Percentiles rank a stretch among this genome's conserved stretches.
phyloP scores from a whole-genome alignment of 176 grass and related monocot species.

The Pontederia paniculata region DNA sequence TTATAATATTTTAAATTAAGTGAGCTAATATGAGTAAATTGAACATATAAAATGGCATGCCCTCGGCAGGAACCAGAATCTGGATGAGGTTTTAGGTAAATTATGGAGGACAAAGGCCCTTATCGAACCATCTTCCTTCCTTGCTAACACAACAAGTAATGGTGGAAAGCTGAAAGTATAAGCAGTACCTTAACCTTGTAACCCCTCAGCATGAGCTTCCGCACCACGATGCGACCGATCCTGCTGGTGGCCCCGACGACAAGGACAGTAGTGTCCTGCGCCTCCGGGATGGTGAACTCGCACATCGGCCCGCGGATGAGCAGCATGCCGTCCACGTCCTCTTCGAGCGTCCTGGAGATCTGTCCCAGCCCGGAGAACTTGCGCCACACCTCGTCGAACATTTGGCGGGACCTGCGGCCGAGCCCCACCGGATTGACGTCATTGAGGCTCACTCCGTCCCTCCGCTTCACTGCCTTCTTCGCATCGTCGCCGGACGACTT shows the following conservation, averaged over 20 bases:
- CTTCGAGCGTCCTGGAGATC: constrained; percentile 66
- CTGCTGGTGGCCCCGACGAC: constrained; percentile 83
- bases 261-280: constrained; percentile 87
- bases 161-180: no score
- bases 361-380: constrained; percentile 95
- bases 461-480: background rate
- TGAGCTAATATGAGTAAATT: no score
- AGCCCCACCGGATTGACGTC: constrained; percentile 84
- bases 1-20: no score
- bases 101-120: no score
- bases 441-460: constrained; percentile 34
- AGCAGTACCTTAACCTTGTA: constrained; percentile 80
- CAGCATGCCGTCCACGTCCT: constrained; percentile 51
- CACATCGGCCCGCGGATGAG: constrained; percentile 72
- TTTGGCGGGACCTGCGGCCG: constrained; percentile 67
- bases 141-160: no score
- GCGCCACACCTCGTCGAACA: constrained; percentile 97
- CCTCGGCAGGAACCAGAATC: no score
- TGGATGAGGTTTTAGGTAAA: no score
- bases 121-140: no score
- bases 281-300: constrained; percentile 81
- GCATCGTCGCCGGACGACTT: constrained; percentile 4
- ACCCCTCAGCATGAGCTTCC: constrained; percentile 92
- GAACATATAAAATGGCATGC: no score
- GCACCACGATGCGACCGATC: constrained; percentile 82